Evolutionary conservation across 2,329 filamentous ascomycete species (phyloP), one percentile per base, ranked within the genome.

Genomic region (Scleromitrula shiraiana): DNA sequence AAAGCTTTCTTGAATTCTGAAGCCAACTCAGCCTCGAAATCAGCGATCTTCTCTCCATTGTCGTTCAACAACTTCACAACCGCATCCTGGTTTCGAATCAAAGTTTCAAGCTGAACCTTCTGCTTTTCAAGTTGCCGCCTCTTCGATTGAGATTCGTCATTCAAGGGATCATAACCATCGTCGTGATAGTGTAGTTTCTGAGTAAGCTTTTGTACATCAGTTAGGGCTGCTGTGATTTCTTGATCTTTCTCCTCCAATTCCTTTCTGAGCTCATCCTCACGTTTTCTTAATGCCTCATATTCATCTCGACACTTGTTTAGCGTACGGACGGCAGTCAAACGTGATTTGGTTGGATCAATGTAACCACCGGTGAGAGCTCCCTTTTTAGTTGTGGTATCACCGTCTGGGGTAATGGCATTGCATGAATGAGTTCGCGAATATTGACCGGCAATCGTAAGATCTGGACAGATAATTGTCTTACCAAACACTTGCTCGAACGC

Each of bases 401-500:
- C 93, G 49, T 97, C 90, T 3, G 88, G 85, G 0, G 93, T 98
- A 56, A 98, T 95, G 27, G 88, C 90, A 59, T 89, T 89, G 20
- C 97, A 82, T 15, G 86, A 86, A 60, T 97, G 91, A 59, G 86
- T 95, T 60, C 91, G 81, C 19, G 93, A 88, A 64, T 96, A 96
- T 62, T 96, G 89, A 10, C 85, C 80, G 40, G 90, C 93, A 50
- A 95, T 80, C 41, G 86, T 80, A 53, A 98, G 71, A 57, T 88
- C 95, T 2, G 91, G 90, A 57, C 93, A 97, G 48, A 98, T 85
- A 44, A 98, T 88, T 0, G 88, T 93, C 66, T 88, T 94, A 39
- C 90, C 93, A 67, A 98, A 98, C 0, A 98, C 88, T 63, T 96
- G 90, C 62, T 87, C 82, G 65, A 98, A 93, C 0, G 93, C 93